Conservation (phyloP, 306 rosid species). For the Quercus berberidifolia region DNA sequence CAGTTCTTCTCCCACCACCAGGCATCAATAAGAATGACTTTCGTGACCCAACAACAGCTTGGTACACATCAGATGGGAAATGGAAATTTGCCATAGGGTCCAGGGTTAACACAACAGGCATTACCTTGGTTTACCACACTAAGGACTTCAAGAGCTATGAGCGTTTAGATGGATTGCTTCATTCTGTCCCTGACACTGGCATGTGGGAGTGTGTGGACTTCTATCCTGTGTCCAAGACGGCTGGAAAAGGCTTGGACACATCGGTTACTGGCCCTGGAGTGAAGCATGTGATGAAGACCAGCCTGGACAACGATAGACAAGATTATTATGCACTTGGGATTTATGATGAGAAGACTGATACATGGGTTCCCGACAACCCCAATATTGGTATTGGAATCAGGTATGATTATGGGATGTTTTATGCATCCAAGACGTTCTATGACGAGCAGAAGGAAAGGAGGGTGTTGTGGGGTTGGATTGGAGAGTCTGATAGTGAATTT, state of each 20-base stretch:
- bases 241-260: conserved; percentile 51
- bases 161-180: conserved; percentile 44
- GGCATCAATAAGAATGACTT: conserved; percentile 56
- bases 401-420: conserved; percentile 76
- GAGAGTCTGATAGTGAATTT: conserved; percentile 78
- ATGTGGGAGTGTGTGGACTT: conserved; percentile 98
- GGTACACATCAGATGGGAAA: conserved; percentile 72
- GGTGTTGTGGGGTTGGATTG: conserved; percentile 93
- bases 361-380: conserved; percentile 51
- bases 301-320: conserved; percentile 66
- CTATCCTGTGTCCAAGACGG: conserved; percentile 47
- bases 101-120: conserved; percentile 58
- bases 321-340: conserved; percentile 82
- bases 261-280: conserved; percentile 51
- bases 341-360: conserved; percentile 52
- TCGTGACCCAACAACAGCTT: conserved; percentile 90
- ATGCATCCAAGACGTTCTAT: conserved; percentile 80
- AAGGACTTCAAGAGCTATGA: conserved; percentile 56
- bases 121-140: conserved; percentile 70
- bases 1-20: conserved; percentile 67
- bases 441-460: conserved; percentile 57
- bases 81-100: conserved; percentile 81
- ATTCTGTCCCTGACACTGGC: conserved; percentile 65
- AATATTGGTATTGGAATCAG: conserved; percentile 64
- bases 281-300: conserved; percentile 72